These are phyloP conservation scores for Fragilaria crotonensis DNA, from an alignment of 108 stramenopile genomes.

Conservation along the genomic window DNA sequence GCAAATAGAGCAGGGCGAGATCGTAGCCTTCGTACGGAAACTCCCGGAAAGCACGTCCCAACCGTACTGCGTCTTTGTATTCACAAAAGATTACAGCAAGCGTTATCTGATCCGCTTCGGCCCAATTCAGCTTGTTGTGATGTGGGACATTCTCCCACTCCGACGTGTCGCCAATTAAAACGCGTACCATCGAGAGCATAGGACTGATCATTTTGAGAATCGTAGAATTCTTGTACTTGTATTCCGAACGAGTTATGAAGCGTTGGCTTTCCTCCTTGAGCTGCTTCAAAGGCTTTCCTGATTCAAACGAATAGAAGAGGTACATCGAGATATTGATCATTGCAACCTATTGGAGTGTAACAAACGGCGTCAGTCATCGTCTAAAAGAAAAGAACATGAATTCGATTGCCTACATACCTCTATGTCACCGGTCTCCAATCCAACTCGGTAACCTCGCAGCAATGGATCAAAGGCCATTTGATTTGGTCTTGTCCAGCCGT, in stretches of 20 bases:
- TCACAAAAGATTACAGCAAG: background rate
- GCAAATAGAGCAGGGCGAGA: background rate
- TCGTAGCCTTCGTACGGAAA: background rate
- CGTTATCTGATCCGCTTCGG: background rate
- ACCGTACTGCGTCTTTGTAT: background rate
- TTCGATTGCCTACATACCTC: conserved; percentile 2
- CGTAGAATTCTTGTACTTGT: background rate
- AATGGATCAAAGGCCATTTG: conserved; percentile 5
- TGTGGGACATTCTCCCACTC: conserved; percentile 8
- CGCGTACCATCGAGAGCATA: background rate
- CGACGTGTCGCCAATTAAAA: background rate
- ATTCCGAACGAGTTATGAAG: background rate
- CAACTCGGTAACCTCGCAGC: conserved; percentile 15
- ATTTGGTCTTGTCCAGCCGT: conserved; percentile 10
- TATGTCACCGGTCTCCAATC: conserved; percentile 25
- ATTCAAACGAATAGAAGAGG: conserved; percentile 14
- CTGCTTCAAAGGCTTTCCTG: background rate
- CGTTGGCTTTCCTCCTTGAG: conserved; percentile 14
- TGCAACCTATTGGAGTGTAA: conserved; percentile 1
- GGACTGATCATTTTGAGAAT: background rate
- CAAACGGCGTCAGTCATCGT: background rate
- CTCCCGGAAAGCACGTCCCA: background rate
- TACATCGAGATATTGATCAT: conserved; percentile 18
- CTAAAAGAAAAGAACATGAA: background rate
- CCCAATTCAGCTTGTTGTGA: conserved; percentile 3